A percentile compares a stretch with the other conserved stretches of the same genome.
Conservation (phyloP, 2,329 filamentous ascomycete genomes). For the Acarospora socialis region DNA sequence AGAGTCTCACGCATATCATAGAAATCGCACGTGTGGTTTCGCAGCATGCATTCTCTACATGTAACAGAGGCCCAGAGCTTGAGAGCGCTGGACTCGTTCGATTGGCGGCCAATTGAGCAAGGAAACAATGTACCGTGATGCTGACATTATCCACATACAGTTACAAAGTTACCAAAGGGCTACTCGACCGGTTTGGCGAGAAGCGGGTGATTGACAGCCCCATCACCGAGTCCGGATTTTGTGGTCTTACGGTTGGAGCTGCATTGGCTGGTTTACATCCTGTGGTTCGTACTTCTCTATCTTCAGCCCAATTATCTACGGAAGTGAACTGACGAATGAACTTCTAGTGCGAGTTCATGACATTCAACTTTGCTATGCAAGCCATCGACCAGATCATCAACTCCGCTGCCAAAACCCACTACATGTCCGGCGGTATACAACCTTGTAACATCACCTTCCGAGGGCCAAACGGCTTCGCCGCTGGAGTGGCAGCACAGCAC, state of each 20-base stretch:
- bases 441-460: slow-evolving; percentile 99
- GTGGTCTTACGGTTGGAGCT: slow-evolving; percentile 83
- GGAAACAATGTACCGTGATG: too few relatives aligned
- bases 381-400: slow-evolving; percentile 99
- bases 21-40: too few relatives aligned
- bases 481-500: slow-evolving; percentile 93
- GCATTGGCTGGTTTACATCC: slow-evolving; percentile 89
- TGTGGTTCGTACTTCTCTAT: slow-evolving; percentile 50
- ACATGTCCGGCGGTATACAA: slow-evolving; percentile 99
- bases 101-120: not conserved
- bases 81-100: too few relatives aligned
- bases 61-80: too few relatives aligned
- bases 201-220: slow-evolving; percentile 96
- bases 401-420: slow-evolving; percentile 96
- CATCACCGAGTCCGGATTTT: slow-evolving; percentile 95
- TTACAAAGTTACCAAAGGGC: slow-evolving; percentile 98
- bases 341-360: slow-evolving; percentile 96
- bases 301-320: not conserved
- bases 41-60: too few relatives aligned
- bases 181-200: slow-evolving; percentile 92
- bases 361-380: slow-evolving; percentile 99
- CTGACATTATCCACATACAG: slow-evolving; percentile 23
- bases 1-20: slow-evolving; percentile 11
- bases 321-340: slow-evolving; percentile 4
- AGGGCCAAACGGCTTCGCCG: slow-evolving; percentile 92